Evolutionary conservation across 768 basidiomycete genomes (phyloP), one percentile per base, ranked within the genome.

Genomic region (Mrakia blollopis): DNA sequence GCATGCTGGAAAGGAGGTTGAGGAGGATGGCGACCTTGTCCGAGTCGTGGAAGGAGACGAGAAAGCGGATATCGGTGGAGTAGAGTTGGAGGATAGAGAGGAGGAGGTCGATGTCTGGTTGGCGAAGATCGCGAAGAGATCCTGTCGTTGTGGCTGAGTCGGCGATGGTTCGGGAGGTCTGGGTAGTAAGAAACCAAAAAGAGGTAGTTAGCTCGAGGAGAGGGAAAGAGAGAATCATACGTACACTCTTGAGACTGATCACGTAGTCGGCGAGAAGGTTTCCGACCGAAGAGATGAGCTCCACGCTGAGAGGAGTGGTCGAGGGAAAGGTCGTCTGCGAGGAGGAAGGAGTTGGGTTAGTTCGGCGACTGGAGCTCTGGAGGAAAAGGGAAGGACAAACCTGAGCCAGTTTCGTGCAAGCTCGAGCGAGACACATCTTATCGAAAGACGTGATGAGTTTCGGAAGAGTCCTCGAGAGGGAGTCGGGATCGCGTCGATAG

Each of bases 1-100:
- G 35, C 65, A 68, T 39, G 65, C 65, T 39, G 14, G 65, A 68
- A 25, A 68, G 65, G 21, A n/a, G 21, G 65, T 68, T 68, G 65
- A 68, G 65, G 18, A 68, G 35, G 35, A 39, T 39, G 14, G 35
- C 65, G 37, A 68, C 35, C 39, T 39, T 37, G 14, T 68, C 65
- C 9, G 65, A 23, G 13, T 39, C 21, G 21, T 39, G 16, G 35
- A 68, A 39, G 18, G 25, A 14, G 25, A 68, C 37, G 37, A 68
- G 65, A 23, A 37, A 68, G 0, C 65, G 65, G 65, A 41, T n/a
- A 25, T 68, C 65, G 65, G 37, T 16, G 35, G 65, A 68, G 65
- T 68, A 68, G 35, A 68, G 65, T n/a, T 68, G 35, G 37, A 68
- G 65, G 23, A 68, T 68, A 39, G 39, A 35, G 39, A 37, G 65